Percentiles rank a stretch among this genome's conserved stretches.
phyloP scores from a whole-genome alignment of 768 basidiomycete species.

The Agrocybe chaxingu region DNA sequence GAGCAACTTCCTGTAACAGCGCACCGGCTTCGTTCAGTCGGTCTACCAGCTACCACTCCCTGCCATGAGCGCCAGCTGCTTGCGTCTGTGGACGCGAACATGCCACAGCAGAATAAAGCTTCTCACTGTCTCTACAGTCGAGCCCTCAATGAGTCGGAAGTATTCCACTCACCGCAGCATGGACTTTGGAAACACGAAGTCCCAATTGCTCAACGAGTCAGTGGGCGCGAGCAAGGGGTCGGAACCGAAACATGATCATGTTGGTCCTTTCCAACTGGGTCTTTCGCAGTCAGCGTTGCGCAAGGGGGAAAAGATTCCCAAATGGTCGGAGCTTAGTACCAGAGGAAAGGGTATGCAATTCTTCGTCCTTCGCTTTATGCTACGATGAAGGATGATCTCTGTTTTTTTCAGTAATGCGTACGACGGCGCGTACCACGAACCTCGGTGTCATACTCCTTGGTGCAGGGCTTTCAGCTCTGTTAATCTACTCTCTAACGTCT shows the following conservation, averaged over 20 bases:
- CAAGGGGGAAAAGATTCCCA: constrained; percentile 55
- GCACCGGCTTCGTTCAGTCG: no score
- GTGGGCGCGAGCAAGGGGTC: constrained; percentile 55
- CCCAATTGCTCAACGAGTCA: constrained; percentile 59
- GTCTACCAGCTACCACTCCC: background rate
- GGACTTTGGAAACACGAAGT: constrained; percentile 29
- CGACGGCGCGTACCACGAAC: constrained; percentile 48
- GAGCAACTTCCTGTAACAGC: no score
- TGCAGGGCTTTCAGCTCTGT: constrained; percentile 74
- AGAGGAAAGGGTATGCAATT: constrained; percentile 66
- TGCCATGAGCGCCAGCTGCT: constrained; percentile 17
- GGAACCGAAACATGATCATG: constrained; percentile 49
- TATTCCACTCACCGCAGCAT: constrained; percentile 49
- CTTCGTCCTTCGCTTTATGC: background rate
- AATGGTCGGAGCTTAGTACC: constrained; percentile 77
- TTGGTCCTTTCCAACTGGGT: constrained; percentile 79
- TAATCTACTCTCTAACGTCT: constrained; percentile 76
- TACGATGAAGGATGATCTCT: background rate
- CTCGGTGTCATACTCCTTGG: constrained; percentile 64
- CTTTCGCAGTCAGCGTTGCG: constrained; percentile 53
- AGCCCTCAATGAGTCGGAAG: constrained; percentile 14
- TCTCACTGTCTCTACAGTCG: background rate
- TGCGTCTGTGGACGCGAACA: constrained; percentile 18
- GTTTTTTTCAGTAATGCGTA: constrained; percentile 38
- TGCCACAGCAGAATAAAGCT: constrained; percentile 4